Conservation (phyloP, 371 early-diverging fungal genomes). For the Blyttiomyces sp. region DNA sequence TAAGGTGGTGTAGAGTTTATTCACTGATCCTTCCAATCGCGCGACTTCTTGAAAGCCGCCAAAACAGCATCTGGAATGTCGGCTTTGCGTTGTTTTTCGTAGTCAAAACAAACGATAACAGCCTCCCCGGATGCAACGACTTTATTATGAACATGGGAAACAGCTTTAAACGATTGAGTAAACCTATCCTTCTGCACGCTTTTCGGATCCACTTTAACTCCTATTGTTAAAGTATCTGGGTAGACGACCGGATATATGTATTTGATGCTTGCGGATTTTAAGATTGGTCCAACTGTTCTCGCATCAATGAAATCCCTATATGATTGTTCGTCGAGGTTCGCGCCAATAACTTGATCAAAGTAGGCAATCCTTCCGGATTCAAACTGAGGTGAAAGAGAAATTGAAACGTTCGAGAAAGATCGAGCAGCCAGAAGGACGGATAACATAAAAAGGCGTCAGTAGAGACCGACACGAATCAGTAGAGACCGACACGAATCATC, state of each 20-base stretch:
- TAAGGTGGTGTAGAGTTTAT: too few relatives aligned
- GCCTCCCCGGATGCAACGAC: slow-evolving; percentile 21
- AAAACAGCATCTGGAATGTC: slow-evolving; percentile 11
- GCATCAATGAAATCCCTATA: slow-evolving; percentile 21
- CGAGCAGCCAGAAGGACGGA: neutral
- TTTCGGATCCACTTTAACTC: slow-evolving; percentile 3
- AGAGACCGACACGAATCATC: too few relatives aligned
- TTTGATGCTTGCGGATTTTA: slow-evolving; percentile 18
- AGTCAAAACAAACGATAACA: slow-evolving; percentile 23
- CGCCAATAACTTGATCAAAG: slow-evolving; percentile 32
- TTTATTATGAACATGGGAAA: slow-evolving; percentile 15
- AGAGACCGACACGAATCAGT: slow-evolving; percentile 7
- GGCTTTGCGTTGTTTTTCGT: slow-evolving; percentile 15
- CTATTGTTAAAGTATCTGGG: slow-evolving; percentile 32
- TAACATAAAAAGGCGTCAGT: neutral
- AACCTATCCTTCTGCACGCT: slow-evolving; percentile 20
- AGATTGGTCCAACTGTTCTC: slow-evolving; percentile 27
- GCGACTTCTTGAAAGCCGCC: too few relatives aligned
- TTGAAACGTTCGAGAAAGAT: neutral
- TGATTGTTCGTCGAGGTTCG: slow-evolving; percentile 7
- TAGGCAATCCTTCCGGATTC: slow-evolving; percentile 25
- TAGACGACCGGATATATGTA: slow-evolving; percentile 25
- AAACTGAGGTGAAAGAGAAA: neutral
- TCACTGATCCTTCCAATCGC: too few relatives aligned
- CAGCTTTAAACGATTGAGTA: slow-evolving; percentile 17